Evolutionary conservation across 768 basidiomycete species (phyloP).

Genomic region (Kwoniella mangroviensis): DNA sequence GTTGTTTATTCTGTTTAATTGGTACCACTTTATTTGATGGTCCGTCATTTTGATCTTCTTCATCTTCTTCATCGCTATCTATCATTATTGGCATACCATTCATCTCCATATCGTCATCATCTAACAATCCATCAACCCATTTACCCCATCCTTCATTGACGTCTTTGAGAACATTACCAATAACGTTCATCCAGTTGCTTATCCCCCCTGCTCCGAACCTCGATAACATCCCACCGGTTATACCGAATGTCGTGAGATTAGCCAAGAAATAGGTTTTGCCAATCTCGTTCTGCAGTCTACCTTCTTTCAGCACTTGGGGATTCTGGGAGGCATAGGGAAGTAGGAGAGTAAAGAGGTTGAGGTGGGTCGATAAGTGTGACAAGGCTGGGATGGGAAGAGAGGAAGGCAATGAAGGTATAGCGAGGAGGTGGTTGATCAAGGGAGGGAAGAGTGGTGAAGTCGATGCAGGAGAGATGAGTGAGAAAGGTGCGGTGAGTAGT

Average conservation of each 20-base stretch:
- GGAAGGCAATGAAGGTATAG: conserved; percentile 77
- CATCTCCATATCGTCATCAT: conserved; percentile 32
- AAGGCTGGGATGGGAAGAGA: conserved; percentile 67
- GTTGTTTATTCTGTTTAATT: conserved; percentile 62
- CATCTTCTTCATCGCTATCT: conserved; percentile 41
- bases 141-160: conserved; percentile 51
- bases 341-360: conserved; percentile 64
- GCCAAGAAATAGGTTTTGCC: conserved; percentile 67
- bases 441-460: conserved; percentile 58
- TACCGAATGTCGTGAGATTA: conserved; percentile 61
- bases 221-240: conserved; percentile 48
- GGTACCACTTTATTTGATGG: conserved; percentile 59
- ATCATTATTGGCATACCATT: conserved; percentile 11
- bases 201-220: conserved; percentile 32
- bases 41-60: conserved; percentile 35
- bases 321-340: conserved; percentile 43
- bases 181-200: conserved; percentile 42
- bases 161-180: conserved; percentile 29
- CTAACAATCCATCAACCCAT: conserved; percentile 47
- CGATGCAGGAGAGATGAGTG: conserved; percentile 49
- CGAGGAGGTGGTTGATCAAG: conserved; percentile 67
- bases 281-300: conserved; percentile 36
- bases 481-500: conserved; percentile 61
- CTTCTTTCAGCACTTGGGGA: conserved; percentile 28
- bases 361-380: conserved; percentile 67